phyloP scores from a whole-genome alignment of 805 yeast species.

The Yarrowia alimentaria region DNA sequence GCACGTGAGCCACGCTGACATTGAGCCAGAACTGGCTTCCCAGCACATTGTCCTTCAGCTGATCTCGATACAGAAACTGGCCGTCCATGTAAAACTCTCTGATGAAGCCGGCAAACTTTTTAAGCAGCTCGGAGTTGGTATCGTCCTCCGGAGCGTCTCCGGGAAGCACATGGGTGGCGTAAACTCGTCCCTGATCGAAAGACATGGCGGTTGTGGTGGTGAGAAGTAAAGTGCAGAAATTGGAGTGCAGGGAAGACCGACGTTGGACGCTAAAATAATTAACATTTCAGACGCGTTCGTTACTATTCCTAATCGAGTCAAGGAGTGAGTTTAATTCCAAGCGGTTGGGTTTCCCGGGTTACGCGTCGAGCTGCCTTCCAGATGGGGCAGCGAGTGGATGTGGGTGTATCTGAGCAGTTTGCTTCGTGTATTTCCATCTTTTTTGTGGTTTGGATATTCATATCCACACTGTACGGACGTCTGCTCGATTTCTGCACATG shows the following conservation, averaged over 20 bases:
- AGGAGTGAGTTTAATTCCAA: no score
- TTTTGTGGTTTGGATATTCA: no score
- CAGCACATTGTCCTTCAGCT: slow-evolving; percentile 79
- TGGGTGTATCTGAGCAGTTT: no score
- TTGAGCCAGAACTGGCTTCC: slow-evolving; percentile 69
- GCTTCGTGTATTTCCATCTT: no score
- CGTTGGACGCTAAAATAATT: not conserved
- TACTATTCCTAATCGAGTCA: slow-evolving; percentile 23
- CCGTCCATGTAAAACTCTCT: slow-evolving; percentile 81
- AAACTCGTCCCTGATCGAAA: slow-evolving; percentile 42
- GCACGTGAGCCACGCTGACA: slow-evolving; percentile 79
- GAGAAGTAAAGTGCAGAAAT: no score
- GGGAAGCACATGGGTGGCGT: slow-evolving; percentile 75
- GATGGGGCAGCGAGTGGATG: no score
- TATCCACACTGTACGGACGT: no score
- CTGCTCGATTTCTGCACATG: no score
- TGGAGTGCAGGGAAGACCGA: not conserved
- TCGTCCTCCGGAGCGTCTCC: slow-evolving; percentile 63
- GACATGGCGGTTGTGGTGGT: slow-evolving; percentile 38
- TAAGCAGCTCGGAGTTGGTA: slow-evolving; percentile 37
- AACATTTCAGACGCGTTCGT: slow-evolving; percentile 13
- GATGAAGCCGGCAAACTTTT: slow-evolving; percentile 67
- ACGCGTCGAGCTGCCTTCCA: no score
- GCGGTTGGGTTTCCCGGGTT: no score
- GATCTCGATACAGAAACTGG: slow-evolving; percentile 80